Conservation (phyloP, 192 early-diverging fungal species). For the Coemansia sp. region DNA sequence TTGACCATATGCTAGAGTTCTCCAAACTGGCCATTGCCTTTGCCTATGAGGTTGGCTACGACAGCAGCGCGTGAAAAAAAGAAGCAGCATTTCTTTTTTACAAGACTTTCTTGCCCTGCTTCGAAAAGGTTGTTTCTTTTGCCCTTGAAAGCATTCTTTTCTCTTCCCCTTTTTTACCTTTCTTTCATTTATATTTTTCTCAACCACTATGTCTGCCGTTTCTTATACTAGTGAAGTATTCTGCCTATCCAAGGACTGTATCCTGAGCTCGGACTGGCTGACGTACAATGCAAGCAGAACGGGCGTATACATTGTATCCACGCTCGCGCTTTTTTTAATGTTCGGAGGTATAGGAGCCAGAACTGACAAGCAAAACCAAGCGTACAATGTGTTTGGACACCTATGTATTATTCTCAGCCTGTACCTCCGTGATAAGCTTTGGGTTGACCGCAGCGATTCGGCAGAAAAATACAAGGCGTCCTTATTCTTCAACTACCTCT, state of each 20-base stretch:
- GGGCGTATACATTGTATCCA: background rate
- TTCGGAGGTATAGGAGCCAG: background rate
- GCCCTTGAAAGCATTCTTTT: background rate
- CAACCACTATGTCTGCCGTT: background rate
- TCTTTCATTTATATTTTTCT: background rate
- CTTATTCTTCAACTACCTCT: conserved; percentile 20
- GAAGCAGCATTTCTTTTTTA: background rate
- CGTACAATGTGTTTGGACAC: background rate
- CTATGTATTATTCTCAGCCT: background rate
- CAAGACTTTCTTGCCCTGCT: background rate
- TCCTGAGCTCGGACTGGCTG: background rate
- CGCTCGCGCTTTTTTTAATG: background rate
- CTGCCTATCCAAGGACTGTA: background rate
- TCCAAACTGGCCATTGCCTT: conserved; percentile 79
- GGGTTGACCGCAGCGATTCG: background rate
- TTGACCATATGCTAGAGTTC: conserved; percentile 88
- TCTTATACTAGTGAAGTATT: background rate
- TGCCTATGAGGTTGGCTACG: conserved; percentile 72
- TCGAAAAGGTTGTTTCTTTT: background rate
- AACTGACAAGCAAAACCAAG: background rate
- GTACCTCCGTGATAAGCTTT: conserved; percentile 9
- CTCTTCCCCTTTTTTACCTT: background rate
- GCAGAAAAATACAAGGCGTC: conserved; percentile 11
- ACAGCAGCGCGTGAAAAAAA: background rate
- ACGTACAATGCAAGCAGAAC: background rate